Conservation (phyloP, 1,284 basidiomycete species). For the Leccinum pallidistipes region DNA sequence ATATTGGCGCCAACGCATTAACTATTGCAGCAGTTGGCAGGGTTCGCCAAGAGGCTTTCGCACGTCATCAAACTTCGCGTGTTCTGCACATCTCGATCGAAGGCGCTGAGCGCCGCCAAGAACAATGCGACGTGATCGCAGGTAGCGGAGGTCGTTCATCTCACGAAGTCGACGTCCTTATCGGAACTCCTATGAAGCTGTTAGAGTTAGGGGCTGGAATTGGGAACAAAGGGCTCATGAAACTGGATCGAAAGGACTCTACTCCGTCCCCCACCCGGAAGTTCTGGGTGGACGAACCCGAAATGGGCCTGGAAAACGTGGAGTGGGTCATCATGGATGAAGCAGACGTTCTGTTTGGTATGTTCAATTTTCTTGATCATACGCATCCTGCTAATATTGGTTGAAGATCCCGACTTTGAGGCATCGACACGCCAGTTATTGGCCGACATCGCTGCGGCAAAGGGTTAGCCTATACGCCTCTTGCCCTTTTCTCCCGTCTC, state of each 20-base stretch:
- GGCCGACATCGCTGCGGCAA: slow-evolving; percentile 65
- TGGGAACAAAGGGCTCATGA: slow-evolving; percentile 38
- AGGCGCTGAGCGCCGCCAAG: slow-evolving; percentile 42
- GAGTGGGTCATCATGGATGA: slow-evolving; percentile 90
- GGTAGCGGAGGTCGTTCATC: slow-evolving; percentile 14
- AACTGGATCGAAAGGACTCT: slow-evolving; percentile 20
- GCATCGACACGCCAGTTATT: slow-evolving; percentile 68
- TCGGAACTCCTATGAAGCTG: slow-evolving; percentile 78
- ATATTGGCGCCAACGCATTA: slow-evolving; percentile 89
- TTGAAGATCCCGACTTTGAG: slow-evolving; percentile 71
- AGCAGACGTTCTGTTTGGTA: slow-evolving; percentile 87
- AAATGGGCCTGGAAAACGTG: slow-evolving; percentile 60
- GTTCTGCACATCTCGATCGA: slow-evolving; percentile 66
- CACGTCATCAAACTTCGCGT: slow-evolving; percentile 77
- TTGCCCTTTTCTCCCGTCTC: slow-evolving; percentile 23
- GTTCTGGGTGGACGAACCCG: slow-evolving; percentile 42
- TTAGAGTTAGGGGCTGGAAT: slow-evolving; percentile 74
- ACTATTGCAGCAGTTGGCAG: slow-evolving; percentile 74
- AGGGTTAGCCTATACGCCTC: slow-evolving; percentile 47
- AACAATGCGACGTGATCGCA: slow-evolving; percentile 26
- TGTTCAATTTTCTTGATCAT: slow-evolving; percentile 22
- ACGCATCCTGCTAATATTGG: not conserved
- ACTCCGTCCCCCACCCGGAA: slow-evolving; percentile 26
- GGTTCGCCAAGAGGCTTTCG: slow-evolving; percentile 70
- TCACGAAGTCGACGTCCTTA: slow-evolving; percentile 65